These are phyloP conservation scores for Ramularia endophylla DNA, from an alignment of 2,329 filamentous ascomycete species.

Conservation along the genomic window DNA sequence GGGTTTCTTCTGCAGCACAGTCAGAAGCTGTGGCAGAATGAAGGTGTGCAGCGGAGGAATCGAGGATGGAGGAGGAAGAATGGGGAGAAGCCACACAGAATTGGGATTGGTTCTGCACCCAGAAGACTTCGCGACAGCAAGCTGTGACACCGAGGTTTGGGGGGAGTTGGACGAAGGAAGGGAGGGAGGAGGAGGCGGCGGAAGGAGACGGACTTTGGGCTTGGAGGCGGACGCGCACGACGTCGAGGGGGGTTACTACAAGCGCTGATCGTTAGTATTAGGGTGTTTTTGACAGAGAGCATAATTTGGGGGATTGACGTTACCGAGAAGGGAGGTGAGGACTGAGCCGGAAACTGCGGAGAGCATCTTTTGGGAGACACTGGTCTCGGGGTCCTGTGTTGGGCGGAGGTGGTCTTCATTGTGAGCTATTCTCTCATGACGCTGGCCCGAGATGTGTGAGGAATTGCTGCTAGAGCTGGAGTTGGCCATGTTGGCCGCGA, in stretches of 20 bases:
- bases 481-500: no score
- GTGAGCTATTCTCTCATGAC: constrained; percentile 33
- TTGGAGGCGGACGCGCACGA: constrained; percentile 90
- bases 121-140: constrained; percentile 96
- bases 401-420: constrained; percentile 9
- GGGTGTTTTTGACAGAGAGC: constrained; percentile 1
- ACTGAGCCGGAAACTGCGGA: constrained; percentile 89
- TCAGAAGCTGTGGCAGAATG: constrained; percentile 46
- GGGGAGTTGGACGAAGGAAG: constrained; percentile 62
- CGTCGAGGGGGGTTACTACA: constrained; percentile 87
- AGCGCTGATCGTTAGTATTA: constrained; percentile 5
- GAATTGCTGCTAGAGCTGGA: no score
- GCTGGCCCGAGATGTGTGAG: constrained; percentile 31
- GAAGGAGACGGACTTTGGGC: constrained; percentile 63
- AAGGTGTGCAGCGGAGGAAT: constrained; percentile 37
- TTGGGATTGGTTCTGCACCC: constrained; percentile 78
- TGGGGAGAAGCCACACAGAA: constrained; percentile 61
- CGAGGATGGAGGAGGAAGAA: constrained; percentile 25
- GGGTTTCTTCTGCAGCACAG: constrained; percentile 83
- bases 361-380: constrained; percentile 84
- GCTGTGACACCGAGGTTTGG: constrained; percentile 85
- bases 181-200: constrained; percentile 45
- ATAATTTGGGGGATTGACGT: no score
- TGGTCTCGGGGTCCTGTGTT: constrained; percentile 55
- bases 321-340: constrained; percentile 82